Evolutionary conservation across 116 monocot species (phyloP), one percentile per base, ranked within the genome.

Genomic region (Trichopus zeylanicus): DNA sequence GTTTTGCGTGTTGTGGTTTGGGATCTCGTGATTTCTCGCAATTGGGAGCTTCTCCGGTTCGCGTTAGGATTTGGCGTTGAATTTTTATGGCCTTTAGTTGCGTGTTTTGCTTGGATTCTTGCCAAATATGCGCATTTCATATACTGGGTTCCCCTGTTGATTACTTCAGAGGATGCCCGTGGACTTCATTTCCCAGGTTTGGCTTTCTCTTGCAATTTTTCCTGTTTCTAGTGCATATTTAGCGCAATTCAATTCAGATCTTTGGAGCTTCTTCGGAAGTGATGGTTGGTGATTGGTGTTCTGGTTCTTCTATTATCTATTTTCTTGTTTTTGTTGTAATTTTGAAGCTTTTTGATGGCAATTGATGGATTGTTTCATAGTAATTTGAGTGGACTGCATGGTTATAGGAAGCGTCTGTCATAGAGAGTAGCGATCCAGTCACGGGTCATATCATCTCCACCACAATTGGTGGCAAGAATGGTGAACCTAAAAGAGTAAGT

Each of bases 381-480:
- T n/a, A n/a, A n/a, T n/a, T n/a, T n/a, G n/a, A n/a, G n/a, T n/a
- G n/a, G n/a, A n/a, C n/a, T n/a, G n/a, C n/a, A n/a, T n/a, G n/a
- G n/a, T n/a, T n/a, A n/a, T n/a, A 72, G 58, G 73, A 74, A 53
- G 30, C 74, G 21, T 65, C 78, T 9, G 68, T 69, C 19, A 25
- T 78, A 0, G 75, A 78, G 46, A 78, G 72, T 13, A 78, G 72
- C 48, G 72, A 65, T 53, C 70, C 75, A 19, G 65, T 71, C 48
- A 74, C 77, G 26, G 85, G 85, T 6, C 81, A 85, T 27, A 85
- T 85, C 37, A 85, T 85, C 64, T 81, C 76, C 46, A 80, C 80
- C 11, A 89, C 89, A 1, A 84, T 89, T 60, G 85, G 81, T 31
- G 84, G 85, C 28, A 89, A 81, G 67, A 85, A 84, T 70, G 89